phyloP scores from a whole-genome alignment of 257 asterid genomes.

The Osmanthus fragrans region DNA sequence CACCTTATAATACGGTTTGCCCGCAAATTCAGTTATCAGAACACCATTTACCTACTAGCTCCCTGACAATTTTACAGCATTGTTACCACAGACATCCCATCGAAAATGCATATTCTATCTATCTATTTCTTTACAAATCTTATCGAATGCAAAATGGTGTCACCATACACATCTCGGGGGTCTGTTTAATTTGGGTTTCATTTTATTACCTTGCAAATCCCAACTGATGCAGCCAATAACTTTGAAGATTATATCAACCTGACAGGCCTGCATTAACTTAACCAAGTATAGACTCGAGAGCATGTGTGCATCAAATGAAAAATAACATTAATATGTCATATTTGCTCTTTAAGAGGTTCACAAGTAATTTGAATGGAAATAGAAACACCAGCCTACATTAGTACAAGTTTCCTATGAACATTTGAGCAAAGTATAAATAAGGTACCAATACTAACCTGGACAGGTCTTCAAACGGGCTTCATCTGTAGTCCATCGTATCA shows the following conservation, averaged over 20 bases:
- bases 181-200: not conserved
- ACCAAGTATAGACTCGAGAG: not conserved
- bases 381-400: not conserved
- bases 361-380: not conserved
- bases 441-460: not conserved
- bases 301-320: not conserved
- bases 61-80: not conserved
- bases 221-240: not conserved
- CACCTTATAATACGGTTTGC: not conserved
- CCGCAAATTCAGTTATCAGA: not conserved
- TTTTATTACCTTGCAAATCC: not conserved
- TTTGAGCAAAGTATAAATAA: not conserved
- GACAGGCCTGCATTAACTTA: not conserved
- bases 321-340: not conserved
- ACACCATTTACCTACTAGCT: not conserved
- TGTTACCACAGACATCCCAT: too few relatives aligned
- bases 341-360: not conserved
- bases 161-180: not conserved
- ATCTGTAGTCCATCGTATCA: not conserved
- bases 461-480: not conserved
- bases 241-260: not conserved
- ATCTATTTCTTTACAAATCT: too few relatives aligned
- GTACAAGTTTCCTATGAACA: not conserved
- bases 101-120: too few relatives aligned
- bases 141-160: not conserved